A percentile compares a stretch with the other conserved stretches of the same genome.
Evolutionary conservation across 306 rosid genomes (phyloP).

Genomic region (Prunus persica): DNA sequence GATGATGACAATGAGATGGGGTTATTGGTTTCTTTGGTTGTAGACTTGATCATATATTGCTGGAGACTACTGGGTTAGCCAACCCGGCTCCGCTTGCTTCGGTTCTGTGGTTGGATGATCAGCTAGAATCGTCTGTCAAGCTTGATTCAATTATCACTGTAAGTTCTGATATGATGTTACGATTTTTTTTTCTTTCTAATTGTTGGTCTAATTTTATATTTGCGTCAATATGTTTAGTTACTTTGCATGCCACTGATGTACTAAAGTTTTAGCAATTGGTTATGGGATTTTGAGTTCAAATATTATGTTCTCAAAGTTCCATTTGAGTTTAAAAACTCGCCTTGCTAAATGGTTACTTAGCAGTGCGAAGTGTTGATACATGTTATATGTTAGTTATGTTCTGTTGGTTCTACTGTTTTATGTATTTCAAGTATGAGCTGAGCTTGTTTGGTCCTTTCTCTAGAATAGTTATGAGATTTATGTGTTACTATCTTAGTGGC

Average conservation of each 20-base stretch:
- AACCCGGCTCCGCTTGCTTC: conserved; percentile 98
- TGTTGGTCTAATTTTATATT: background rate
- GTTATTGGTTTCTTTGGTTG: conserved; percentile 15
- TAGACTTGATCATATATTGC: conserved; percentile 88
- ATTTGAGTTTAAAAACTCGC: background rate
- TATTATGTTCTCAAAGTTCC: background rate
- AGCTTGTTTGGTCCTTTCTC: background rate
- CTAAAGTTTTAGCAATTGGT: background rate
- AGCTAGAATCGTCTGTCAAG: conserved; percentile 75
- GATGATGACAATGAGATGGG: background rate
- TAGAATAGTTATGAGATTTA: background rate
- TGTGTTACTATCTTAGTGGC: background rate
- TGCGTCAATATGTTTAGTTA: background rate
- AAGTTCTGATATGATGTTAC: conserved; percentile 28
- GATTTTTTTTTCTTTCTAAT: background rate
- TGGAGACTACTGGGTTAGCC: conserved; percentile 98
- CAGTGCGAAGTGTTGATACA: background rate
- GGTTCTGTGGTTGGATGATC: conserved; percentile 94
- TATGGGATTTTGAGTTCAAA: background rate
- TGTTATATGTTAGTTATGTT: background rate
- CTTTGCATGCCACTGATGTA: background rate
- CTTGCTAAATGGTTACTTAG: background rate
- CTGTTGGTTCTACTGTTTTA: conserved; percentile 4
- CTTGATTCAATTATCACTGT: conserved; percentile 94
- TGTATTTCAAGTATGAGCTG: conserved; percentile 2